Conservation (phyloP, 768 basidiomycete species). For the Tulasnella sp. region DNA sequence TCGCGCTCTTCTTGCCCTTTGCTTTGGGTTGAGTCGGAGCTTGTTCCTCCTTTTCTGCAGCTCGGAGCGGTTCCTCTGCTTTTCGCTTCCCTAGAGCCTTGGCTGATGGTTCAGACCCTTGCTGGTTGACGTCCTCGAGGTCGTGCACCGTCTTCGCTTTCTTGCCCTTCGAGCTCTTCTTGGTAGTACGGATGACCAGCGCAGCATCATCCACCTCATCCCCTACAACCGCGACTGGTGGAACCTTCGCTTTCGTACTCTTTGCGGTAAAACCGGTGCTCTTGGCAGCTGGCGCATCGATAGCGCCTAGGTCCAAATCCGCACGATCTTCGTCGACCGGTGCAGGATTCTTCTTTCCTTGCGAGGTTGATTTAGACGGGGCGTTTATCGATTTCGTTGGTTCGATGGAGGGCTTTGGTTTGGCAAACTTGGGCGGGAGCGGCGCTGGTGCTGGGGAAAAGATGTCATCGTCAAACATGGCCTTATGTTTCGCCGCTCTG, state of each 20-base stretch:
- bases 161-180: background rate
- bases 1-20: background rate
- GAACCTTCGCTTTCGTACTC: too few species aligned
- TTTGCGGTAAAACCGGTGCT: too few species aligned
- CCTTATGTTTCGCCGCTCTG: background rate
- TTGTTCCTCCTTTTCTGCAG: background rate
- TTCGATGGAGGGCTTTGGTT: background rate
- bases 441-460: background rate
- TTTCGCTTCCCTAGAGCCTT: background rate
- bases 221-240: background rate
- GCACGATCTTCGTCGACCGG: background rate
- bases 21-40: background rate
- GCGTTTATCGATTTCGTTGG: background rate
- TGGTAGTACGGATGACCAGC: background rate
- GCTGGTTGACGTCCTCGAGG: background rate
- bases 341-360: background rate
- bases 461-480: background rate
- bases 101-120: background rate
- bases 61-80: background rate
- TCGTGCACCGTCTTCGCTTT: background rate
- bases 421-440: background rate
- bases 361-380: background rate
- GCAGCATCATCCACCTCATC: background rate
- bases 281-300: too few species aligned
- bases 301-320: too few species aligned